Base-by-base conservation (phyloP, 371 early-diverging fungal genomes). In the Globomyces sp. region DNA sequence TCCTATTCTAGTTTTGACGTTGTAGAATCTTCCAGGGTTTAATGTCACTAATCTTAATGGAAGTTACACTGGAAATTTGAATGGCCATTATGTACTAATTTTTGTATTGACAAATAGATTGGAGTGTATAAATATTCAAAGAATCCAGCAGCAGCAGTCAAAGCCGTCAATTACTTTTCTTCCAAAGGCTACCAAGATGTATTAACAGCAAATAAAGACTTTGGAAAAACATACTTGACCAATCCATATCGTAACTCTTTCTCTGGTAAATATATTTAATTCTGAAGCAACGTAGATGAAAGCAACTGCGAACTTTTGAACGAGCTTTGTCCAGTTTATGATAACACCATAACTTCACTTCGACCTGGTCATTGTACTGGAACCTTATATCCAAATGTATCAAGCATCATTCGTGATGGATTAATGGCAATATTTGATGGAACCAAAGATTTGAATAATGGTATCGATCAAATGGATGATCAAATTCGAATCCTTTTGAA, bases 81-180 rank as follows among this genome's bases (percentile, higher is more conserved):
- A 55, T 37, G 55, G 55, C 8, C 36, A 24, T 0, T 24, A 24
- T 24, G 24, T 24, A 24, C 24, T 24, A 24, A 24, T 24, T 24
- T 24, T 24, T 24, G 24, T 24, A 24, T 24, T 24, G 24, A 24
- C 24, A 24, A 55, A 55, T 55, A 55, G 9, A n/a, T 55, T 55
- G 55, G 55, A 40, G 55, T 55, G 24, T 55, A 9, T n/a, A 55
- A 55, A 55, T 55, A 39, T 39, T 34, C 55, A 1, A 36, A 34
- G 4, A 55, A 55, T 55, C 4, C 40, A 2, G n/a, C 36, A 9
- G 55, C 55, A 37, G 55, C 55, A 4, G 39, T 55, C 8, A 55
- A 55, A 55, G 39, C 55, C 4, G 24, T 39, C 2, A 36, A 55
- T 9, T 55, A 39, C 40, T 39, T 55, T 4, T 9, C 39, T 13